These are phyloP conservation scores for Tuber brumale DNA, from an alignment of 495 filamentous ascomycete species.

Conservation along the genomic window DNA sequence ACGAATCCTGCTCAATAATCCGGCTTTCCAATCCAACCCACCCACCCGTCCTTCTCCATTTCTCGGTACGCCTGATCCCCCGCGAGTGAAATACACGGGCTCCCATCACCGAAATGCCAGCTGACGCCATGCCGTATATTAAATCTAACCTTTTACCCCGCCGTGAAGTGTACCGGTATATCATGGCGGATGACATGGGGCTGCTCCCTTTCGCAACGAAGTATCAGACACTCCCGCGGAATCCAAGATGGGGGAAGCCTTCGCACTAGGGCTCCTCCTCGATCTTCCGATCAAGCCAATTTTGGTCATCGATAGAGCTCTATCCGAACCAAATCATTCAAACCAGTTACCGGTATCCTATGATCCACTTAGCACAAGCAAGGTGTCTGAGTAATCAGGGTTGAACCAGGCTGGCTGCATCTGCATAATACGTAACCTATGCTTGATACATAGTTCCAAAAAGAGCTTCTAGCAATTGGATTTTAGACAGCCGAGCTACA, in stretches of 20 bases:
- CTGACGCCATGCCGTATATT: neutral
- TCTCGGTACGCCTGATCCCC: neutral
- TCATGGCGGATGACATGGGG: neutral
- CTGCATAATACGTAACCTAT: neutral
- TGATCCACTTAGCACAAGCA: neutral
- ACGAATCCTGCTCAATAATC: neutral
- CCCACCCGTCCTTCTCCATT: neutral
- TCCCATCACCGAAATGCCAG: neutral
- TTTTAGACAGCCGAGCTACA: neutral
- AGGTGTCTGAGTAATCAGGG: neutral
- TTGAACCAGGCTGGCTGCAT: neutral
- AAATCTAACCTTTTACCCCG: neutral
- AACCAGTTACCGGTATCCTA: neutral
- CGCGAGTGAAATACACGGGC: neutral
- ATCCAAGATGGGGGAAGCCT: neutral
- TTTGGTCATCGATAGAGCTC: neutral
- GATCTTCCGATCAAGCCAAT: neutral
- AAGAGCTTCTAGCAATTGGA: neutral
- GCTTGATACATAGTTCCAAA: neutral
- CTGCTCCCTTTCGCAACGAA: neutral
- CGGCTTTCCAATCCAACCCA: neutral
- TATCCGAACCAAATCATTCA: neutral
- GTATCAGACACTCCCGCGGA: neutral
- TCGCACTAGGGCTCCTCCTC: neutral
- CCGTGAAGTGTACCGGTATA: neutral